Evolutionary conservation across 225 moss, liverwort and hornwort genomes (phyloP), one percentile per base, ranked within the genome.

Genomic region (Physcomitrellopsis africana): DNA sequence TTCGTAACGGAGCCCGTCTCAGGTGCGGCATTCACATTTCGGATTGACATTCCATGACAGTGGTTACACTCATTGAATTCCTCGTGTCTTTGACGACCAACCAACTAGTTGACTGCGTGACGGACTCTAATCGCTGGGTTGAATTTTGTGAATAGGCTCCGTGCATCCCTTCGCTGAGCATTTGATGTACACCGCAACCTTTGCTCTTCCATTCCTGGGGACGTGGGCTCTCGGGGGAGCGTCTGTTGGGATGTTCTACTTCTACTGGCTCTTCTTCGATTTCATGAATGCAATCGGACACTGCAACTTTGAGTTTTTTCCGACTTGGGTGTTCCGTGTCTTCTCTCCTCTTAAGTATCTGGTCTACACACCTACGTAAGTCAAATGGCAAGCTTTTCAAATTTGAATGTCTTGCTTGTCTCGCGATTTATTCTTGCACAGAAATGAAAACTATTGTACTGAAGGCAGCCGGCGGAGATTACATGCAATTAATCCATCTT

Each of bases 161-260:
- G 94, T 97, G 69, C 94, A 94, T 67, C 94, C 97, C 0, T 97
- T 97, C 60, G 94, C 94, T 0, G 97, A 97, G 79, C 97, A 97
- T 67, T 10, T 94, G 63, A 86, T 94, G 80, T 97, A 94, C 75
- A 87, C 97, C 0, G 91, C 91, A 10, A 89, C 86, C 44, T 94
- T 97, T 48, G 86, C 93, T 9, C 17, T 97, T 8, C 94, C 97
- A 0, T 55, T 97, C 2, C 59, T 97, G 9, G 97, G 97, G 11
- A 80, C 92, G 0, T 91, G 92, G 91, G 87, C 85, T 47, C 74
- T 97, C 0, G 97, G 97, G 80, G 87, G 90, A 3, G 89, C 85
- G 2, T 90, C 82, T 7, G 82, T 90, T 51, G 92, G 91, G 63
- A 94, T 97, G 94, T 81, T 97, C 49, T 97, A 97, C 81, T 87